Percentiles rank a stretch among this genome's conserved stretches.
These are phyloP conservation scores for Phialocephala subalpina DNA, from an alignment of 2,329 filamentous ascomycete species.

Conservation along the genomic window DNA sequence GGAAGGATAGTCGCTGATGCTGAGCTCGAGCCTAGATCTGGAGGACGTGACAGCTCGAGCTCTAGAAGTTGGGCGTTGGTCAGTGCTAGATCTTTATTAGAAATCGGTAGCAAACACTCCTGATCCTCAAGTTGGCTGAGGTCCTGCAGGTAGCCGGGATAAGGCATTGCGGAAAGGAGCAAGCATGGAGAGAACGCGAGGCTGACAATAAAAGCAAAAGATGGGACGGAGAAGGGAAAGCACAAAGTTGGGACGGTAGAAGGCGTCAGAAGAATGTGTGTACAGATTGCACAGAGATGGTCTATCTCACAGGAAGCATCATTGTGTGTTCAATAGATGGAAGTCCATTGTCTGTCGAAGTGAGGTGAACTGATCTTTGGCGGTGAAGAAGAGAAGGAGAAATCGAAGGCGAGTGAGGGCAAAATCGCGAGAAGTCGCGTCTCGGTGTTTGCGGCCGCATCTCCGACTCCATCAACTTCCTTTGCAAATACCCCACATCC, in stretches of 20 bases:
- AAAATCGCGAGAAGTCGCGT: constrained; percentile 7
- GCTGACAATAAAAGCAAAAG: neutral
- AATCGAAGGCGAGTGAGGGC: neutral
- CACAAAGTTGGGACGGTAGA: neutral
- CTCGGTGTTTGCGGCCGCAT: constrained; percentile 12
- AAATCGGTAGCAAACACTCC: constrained; percentile 33
- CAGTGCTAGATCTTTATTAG: constrained; percentile 13
- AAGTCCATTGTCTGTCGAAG: neutral
- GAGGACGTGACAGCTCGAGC: constrained; percentile 13
- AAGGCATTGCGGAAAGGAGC: constrained; percentile 15
- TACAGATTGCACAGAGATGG: constrained; percentile 1
- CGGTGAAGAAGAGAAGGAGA: neutral
- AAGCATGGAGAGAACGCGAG: neutral
- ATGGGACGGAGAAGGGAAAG: neutral
- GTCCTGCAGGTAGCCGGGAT: constrained; percentile 28
- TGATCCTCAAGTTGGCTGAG: constrained; percentile 28
- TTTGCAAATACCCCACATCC: constrained; percentile 5
- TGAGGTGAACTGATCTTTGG: constrained; percentile 6
- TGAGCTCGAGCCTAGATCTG: constrained; percentile 11
- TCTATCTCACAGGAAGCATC: constrained; percentile 7
- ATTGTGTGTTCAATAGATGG: neutral
- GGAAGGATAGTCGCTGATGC: neutral
- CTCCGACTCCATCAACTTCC: neutral
- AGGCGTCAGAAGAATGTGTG: neutral
- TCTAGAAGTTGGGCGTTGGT: constrained; percentile 2